Percentiles rank a stretch among this genome's conserved stretches.
Evolutionary conservation across 352 stramenopile genomes (phyloP).

Genomic region (Phytophthora pseudosyringae): DNA sequence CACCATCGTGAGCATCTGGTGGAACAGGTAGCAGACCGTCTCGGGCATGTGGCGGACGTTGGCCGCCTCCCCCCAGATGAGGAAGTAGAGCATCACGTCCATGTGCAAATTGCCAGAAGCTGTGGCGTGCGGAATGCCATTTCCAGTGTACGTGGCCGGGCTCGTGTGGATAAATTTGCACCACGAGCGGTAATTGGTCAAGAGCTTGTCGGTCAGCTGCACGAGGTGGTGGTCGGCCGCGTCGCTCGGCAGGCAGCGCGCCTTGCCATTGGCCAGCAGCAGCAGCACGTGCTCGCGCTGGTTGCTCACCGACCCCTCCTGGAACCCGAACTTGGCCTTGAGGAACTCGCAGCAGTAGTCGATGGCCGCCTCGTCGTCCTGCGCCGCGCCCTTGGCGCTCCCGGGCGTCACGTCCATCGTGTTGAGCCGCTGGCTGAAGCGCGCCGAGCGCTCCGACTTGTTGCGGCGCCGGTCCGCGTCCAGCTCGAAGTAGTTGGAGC

Average conservation of each 20-base stretch:
- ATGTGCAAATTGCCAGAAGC: slow-evolving; percentile 54
- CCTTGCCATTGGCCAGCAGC: slow-evolving; percentile 79
- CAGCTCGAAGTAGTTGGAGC: slow-evolving; percentile 87
- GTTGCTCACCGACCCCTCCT: slow-evolving; percentile 83
- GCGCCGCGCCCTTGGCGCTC: slow-evolving; percentile 54
- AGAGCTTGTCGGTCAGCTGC: slow-evolving; percentile 70
- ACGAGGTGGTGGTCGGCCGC: slow-evolving; percentile 61
- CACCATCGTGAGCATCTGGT: slow-evolving; percentile 74
- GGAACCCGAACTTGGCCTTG: slow-evolving; percentile 83
- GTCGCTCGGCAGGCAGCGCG: slow-evolving; percentile 57
- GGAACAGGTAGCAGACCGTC: slow-evolving; percentile 98
- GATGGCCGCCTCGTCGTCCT: slow-evolving; percentile 83
- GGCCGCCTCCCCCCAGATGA: slow-evolving; percentile 96
- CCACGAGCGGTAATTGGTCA: slow-evolving; percentile 82
- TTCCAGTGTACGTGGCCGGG: slow-evolving; percentile 76
- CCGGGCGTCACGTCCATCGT: slow-evolving; percentile 57
- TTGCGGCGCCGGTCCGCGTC: slow-evolving; percentile 76
- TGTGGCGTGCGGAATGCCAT: slow-evolving; percentile 24
- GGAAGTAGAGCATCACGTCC: slow-evolving; percentile 97
- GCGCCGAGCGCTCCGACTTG: slow-evolving; percentile 71
- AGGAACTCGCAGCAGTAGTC: slow-evolving; percentile 86
- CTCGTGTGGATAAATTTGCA: slow-evolving; percentile 68
- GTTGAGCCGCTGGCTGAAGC: slow-evolving; percentile 61
- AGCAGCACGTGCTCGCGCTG: slow-evolving; percentile 86
- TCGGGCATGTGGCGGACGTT: slow-evolving; percentile 98